Evolutionary conservation across 768 basidiomycete species (phyloP).

Genomic region (Kwoniella bestiolae): DNA sequence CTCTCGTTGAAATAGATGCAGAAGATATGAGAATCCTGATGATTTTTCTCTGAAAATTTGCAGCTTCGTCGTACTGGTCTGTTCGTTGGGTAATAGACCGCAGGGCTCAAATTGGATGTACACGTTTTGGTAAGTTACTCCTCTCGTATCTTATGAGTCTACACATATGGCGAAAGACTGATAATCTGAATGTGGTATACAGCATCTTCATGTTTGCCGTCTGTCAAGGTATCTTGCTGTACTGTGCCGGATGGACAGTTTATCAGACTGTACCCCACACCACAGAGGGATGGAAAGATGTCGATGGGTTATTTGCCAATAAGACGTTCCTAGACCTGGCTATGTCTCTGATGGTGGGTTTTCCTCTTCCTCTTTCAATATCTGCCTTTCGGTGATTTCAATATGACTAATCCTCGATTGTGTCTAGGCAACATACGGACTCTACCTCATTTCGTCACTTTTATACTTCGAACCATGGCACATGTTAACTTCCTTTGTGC

Average conservation of each 20-base stretch:
- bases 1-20: no score
- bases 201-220: slow-evolving; percentile 50
- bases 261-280: slow-evolving; percentile 80
- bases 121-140: slow-evolving; percentile 61
- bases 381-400: no score
- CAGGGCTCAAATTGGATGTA: slow-evolving; percentile 85
- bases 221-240: slow-evolving; percentile 67
- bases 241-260: slow-evolving; percentile 89
- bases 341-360: slow-evolving; percentile 38
- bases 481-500: slow-evolving; percentile 56
- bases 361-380: slow-evolving; percentile 8
- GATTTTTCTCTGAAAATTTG: no score
- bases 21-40: no score
- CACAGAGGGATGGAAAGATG: slow-evolving; percentile 72
- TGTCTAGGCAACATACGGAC: slow-evolving; percentile 78
- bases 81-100: slow-evolving; percentile 86
- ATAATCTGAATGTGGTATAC: no score
- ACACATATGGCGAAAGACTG: no score
- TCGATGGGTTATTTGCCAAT: slow-evolving; percentile 59
- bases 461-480: slow-evolving; percentile 58
- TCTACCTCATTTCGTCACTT: slow-evolving; percentile 64
- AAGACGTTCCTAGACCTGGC: slow-evolving; percentile 74
- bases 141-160: slow-evolving; percentile 61
- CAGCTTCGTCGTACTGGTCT: slow-evolving; percentile 46
- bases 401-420: no score